Percentiles rank a stretch among this genome's conserved stretches.
phyloP scores from a whole-genome alignment of 352 stramenopile species.

The Phytophthora constricta region DNA sequence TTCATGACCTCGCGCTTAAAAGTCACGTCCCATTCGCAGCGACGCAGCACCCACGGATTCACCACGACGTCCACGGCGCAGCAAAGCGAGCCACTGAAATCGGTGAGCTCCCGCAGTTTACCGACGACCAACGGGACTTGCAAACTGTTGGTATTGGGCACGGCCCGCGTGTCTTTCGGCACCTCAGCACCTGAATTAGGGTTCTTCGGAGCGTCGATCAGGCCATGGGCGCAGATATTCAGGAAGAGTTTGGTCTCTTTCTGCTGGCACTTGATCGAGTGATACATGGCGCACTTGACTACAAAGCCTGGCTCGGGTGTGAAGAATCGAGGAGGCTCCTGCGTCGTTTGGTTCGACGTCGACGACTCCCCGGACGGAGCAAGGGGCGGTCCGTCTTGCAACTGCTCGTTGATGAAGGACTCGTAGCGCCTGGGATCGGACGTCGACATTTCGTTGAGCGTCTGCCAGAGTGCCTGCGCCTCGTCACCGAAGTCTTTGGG shows the following conservation, averaged over 20 bases:
- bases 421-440: constrained; percentile 78
- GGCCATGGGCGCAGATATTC: constrained; percentile 77
- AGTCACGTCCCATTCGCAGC: constrained; percentile 71
- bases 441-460: constrained; percentile 74
- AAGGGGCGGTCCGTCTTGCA: constrained; percentile 66
- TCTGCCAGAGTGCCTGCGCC: constrained; percentile 72
- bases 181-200: constrained; percentile 71
- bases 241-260: constrained; percentile 80
- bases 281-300: constrained; percentile 71
- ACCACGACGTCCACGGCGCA: constrained; percentile 75
- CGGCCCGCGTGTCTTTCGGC: constrained; percentile 58
- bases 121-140: constrained; percentile 80
- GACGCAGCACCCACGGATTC: constrained; percentile 78
- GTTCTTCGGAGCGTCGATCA: constrained; percentile 79
- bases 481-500: constrained; percentile 70
- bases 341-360: constrained; percentile 4
- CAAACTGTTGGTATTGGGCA: constrained; percentile 78
- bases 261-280: constrained; percentile 65
- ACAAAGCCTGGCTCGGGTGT: constrained; percentile 75
- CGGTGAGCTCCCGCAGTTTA: constrained; percentile 55
- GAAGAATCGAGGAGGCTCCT: constrained; percentile 54
- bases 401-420: constrained; percentile 83
- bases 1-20: constrained; percentile 88
- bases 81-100: constrained; percentile 52
- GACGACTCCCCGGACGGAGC: constrained; percentile 13